A percentile compares a stretch with the other conserved stretches of the same genome.
These are phyloP conservation scores for Lentinula lateritia DNA, from an alignment of 768 basidiomycete species.

Conservation along the genomic window DNA sequence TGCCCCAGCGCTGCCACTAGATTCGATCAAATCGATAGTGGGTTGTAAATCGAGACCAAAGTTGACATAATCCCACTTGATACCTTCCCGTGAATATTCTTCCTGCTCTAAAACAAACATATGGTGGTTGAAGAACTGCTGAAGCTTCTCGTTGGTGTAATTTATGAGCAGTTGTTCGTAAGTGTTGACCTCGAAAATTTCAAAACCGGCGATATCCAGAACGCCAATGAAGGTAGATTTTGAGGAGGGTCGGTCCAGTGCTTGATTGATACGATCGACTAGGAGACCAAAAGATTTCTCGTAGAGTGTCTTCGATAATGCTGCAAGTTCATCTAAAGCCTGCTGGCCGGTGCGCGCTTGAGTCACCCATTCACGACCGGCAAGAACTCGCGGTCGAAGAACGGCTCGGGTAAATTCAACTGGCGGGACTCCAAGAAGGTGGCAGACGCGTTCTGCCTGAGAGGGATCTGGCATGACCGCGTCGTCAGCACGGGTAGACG, in stretches of 20 bases:
- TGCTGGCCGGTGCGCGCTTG: conserved; percentile 90
- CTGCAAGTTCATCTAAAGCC: conserved; percentile 85
- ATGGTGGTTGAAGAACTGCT: conserved; percentile 98
- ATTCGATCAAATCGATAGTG: conserved; percentile 96
- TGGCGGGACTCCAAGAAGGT: conserved; percentile 84
- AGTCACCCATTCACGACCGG: conserved; percentile 95
- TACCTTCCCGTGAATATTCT: conserved; percentile 93
- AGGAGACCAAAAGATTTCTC: conserved; percentile 94
- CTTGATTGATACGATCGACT: conserved; percentile 92
- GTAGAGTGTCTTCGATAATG: conserved; percentile 92
- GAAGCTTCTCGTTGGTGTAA: conserved; percentile 97
- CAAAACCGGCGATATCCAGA: conserved; percentile 98
- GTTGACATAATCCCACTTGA: conserved; percentile 97
- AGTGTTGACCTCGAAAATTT: conserved; percentile 90
- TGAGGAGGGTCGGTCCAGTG: conserved; percentile 87
- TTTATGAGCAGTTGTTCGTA: conserved; percentile 99
- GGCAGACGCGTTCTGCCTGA: conserved; percentile 86
- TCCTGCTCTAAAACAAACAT: conserved; percentile 99
- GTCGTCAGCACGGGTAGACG: conserved; percentile 73
- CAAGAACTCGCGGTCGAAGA: conserved; percentile 83
- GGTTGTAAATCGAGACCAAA: conserved; percentile 97
- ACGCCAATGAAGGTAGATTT: conserved; percentile 97
- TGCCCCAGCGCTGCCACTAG: conserved; percentile 62
- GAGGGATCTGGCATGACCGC: conserved; percentile 74
- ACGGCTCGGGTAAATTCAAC: conserved; percentile 87